Evolutionary conservation across 148 eudicot genomes (phyloP).

Genomic region (Rhododendron mucronatum): DNA sequence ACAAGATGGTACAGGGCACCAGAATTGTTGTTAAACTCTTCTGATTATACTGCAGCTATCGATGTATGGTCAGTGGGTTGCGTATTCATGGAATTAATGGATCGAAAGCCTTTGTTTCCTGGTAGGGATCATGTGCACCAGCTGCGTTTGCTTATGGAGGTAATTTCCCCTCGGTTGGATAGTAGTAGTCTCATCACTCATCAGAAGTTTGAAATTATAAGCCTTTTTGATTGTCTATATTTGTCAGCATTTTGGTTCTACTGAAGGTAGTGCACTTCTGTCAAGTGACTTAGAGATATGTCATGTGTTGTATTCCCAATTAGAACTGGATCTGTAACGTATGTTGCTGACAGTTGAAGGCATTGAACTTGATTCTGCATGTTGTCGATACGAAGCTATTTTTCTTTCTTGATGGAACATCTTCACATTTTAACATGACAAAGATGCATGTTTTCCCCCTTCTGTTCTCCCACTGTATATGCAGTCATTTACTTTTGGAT

Average conservation of each 20-base stretch:
- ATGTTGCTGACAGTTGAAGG: background rate
- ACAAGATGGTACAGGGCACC: constrained; percentile 78
- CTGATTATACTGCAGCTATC: constrained; percentile 93
- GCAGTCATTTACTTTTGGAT: background rate
- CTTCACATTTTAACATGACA: background rate
- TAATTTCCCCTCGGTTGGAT: constrained; percentile 12
- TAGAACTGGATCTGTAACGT: background rate
- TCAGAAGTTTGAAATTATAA: background rate
- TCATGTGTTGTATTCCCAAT: background rate
- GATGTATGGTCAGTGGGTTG: constrained; percentile 99
- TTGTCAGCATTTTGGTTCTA: background rate
- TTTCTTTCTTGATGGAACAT: background rate
- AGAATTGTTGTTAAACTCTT: constrained; percentile 81
- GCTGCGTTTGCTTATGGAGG: constrained; percentile 90
- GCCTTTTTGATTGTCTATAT: background rate
- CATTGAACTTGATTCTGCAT: background rate
- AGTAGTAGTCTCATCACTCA: background rate
- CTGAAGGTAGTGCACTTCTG: background rate
- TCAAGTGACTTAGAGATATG: background rate
- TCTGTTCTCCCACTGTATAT: background rate
- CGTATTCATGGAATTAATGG: constrained; percentile 98
- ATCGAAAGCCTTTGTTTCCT: constrained; percentile 89
- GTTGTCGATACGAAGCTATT: background rate
- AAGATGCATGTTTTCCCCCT: background rate
- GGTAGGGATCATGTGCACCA: constrained; percentile 98